Evolutionary conservation across 257 asterid species (phyloP).

Genomic region (Solanum chilense): DNA sequence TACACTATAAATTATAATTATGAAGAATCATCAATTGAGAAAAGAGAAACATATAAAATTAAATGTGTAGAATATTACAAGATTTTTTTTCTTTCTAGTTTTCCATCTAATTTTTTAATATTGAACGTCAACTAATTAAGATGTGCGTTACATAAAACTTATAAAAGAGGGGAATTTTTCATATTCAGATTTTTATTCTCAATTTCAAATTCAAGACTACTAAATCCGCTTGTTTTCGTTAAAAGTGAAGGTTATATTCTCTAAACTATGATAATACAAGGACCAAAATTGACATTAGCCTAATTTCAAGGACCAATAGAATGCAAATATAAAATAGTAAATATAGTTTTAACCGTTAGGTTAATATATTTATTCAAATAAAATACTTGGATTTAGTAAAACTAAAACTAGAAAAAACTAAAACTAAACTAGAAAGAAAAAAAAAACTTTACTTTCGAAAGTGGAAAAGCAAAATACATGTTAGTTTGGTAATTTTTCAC

Average conservation of each 20-base stretch:
- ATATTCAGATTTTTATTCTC: background rate
- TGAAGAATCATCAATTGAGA: background rate
- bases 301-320: background rate
- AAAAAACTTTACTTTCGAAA: background rate
- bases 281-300: background rate
- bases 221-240: background rate
- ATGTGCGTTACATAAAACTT: background rate
- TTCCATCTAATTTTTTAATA: background rate
- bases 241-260: background rate
- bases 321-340: background rate
- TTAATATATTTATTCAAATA: too few relatives aligned
- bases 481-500: background rate
- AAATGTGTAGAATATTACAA: background rate
- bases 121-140: rapidly evolving
- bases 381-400: background rate
- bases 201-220: background rate
- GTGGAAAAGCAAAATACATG: background rate
- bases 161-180: background rate
- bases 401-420: background rate
- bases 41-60: background rate
- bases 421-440: background rate
- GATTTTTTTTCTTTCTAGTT: background rate
- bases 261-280: background rate
- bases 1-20: background rate
- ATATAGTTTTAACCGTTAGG: background rate